A percentile compares a stretch with the other conserved stretches of the same genome.
phyloP scores from a whole-genome alignment of 805 yeast species.

The Metschnikowia peoriensis region DNA sequence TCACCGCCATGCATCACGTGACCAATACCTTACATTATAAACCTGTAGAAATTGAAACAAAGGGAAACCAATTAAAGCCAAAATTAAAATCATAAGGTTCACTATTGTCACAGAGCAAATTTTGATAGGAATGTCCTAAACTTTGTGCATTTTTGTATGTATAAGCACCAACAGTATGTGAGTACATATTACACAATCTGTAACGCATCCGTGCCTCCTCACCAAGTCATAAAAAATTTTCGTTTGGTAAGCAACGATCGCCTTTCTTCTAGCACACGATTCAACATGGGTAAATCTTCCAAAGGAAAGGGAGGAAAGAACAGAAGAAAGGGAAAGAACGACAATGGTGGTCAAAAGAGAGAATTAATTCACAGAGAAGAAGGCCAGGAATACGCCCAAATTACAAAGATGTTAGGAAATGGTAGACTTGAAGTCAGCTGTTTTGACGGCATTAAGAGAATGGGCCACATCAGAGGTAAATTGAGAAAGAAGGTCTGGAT shows the following conservation, averaged over 20 bases:
- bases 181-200: conserved; percentile 3
- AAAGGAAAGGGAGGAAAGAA: conserved; percentile 88
- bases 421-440: conserved; percentile 95
- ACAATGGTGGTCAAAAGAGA: conserved; percentile 85
- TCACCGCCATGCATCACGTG: neutral
- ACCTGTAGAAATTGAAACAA: neutral
- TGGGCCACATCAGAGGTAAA: conserved; percentile 98
- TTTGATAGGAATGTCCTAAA: too few species aligned
- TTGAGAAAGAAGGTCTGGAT: conserved; percentile 99
- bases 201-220: conserved; percentile 15
- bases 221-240: conserved; percentile 5
- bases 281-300: conserved; percentile 67
- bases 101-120: too few species aligned
- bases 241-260: conserved; percentile 1
- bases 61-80: neutral
- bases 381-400: conserved; percentile 98
- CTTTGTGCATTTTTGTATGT: too few species aligned
- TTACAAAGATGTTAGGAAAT: conserved; percentile 96
- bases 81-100: neutral
- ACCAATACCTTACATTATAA: neutral
- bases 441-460: conserved; percentile 89
- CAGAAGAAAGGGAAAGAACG: conserved; percentile 99
- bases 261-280: neutral
- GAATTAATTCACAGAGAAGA: conserved; percentile 90
- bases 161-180: neutral